Conservation (phyloP, 805 yeast genomes). For the Kodamaea kakaduensis region DNA sequence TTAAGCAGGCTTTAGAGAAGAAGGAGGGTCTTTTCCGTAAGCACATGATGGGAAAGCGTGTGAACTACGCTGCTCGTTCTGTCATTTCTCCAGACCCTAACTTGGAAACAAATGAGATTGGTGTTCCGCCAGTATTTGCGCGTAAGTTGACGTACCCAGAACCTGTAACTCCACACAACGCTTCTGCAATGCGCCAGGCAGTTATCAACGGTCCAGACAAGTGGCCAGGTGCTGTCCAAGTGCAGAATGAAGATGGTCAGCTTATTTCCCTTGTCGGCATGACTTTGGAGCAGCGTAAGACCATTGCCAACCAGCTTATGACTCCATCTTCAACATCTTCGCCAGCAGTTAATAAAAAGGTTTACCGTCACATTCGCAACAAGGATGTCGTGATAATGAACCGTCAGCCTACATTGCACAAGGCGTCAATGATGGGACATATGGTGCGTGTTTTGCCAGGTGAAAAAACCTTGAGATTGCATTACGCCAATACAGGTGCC, state of each 20-base stretch:
- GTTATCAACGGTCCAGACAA: constrained; percentile 95
- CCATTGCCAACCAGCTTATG: constrained; percentile 87
- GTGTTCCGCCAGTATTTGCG: constrained; percentile 98
- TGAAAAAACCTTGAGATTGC: constrained; percentile 92
- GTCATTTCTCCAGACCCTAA: constrained; percentile 99
- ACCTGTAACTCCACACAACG: constrained; percentile 92
- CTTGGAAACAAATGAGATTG: constrained; percentile 95
- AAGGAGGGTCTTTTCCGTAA: constrained; percentile 98
- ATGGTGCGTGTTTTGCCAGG: constrained; percentile 95
- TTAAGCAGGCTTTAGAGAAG: constrained; percentile 95
- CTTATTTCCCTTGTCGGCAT: constrained; percentile 78
- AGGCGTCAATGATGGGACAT: constrained; percentile 99
- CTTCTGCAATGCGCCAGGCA: constrained; percentile 85
- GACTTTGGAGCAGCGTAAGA: constrained; percentile 91
- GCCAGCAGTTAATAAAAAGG: constrained; percentile 77
- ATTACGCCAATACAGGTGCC: constrained; percentile 98
- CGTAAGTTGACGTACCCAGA: constrained; percentile 94
- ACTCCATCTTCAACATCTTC: constrained; percentile 72
- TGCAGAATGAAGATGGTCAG: constrained; percentile 93
- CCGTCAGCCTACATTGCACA: constrained; percentile 98
- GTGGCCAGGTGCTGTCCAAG: constrained; percentile 98
- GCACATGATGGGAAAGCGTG: constrained; percentile 99
- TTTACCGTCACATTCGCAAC: constrained; percentile 88
- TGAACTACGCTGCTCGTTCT: constrained; percentile 97
- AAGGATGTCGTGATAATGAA: constrained; percentile 96